Conservation (phyloP, 116 monocot genomes). For the Dioscorea cayenensis region DNA sequence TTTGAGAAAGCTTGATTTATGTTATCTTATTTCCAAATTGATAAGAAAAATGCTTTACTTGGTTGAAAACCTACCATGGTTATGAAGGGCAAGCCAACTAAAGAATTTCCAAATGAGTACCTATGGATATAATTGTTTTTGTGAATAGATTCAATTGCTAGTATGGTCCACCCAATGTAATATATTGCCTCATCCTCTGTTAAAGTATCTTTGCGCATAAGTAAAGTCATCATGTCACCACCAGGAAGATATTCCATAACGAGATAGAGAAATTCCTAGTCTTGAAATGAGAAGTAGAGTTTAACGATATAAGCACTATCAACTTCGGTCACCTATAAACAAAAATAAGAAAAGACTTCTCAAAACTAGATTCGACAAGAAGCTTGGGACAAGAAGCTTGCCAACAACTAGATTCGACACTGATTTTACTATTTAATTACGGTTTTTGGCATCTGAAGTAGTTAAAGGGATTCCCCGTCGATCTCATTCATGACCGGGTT, state of each 20-base stretch:
- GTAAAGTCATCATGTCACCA: conserved; percentile 17
- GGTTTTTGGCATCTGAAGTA: no score
- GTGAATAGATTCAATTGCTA: conserved; percentile 13
- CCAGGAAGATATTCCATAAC: conserved; percentile 21
- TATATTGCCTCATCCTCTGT: conserved; percentile 15
- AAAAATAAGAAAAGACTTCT: not conserved
- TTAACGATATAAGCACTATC: conserved; percentile 14
- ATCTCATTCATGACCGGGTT: no score
- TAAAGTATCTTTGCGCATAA: conserved; percentile 13
- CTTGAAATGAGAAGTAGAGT: conserved; percentile 13
- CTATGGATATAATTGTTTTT: conserved; percentile 13
- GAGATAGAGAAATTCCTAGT: conserved; percentile 11
- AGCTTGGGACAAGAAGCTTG: no score
- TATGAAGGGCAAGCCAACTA: not conserved
- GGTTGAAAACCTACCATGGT: no score
- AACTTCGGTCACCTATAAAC: conserved; percentile 10
- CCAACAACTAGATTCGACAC: no score
- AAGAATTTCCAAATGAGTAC: not conserved
- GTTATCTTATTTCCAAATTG: no score
- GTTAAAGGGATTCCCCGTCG: no score
- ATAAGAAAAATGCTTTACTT: no score
- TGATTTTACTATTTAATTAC: no score
- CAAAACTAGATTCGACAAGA: no score
- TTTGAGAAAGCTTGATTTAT: no score
- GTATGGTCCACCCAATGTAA: conserved; percentile 4